These are phyloP conservation scores for Pelargonium myrrhifolium DNA, from an alignment of 441 rosid genomes.

Conservation along the genomic window DNA sequence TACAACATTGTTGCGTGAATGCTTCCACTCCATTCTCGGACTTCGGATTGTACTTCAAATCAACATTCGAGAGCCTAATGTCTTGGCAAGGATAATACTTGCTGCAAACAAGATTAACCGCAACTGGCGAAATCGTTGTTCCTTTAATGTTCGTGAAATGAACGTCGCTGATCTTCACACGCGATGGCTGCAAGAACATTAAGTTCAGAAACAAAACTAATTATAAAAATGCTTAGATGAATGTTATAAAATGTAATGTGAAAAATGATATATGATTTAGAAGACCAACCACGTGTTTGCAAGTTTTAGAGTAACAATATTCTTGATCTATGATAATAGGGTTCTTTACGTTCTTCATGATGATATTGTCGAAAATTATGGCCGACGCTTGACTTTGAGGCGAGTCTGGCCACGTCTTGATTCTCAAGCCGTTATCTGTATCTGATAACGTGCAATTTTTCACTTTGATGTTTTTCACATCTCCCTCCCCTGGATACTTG, in stretches of 20 bases:
- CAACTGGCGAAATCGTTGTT: neutral
- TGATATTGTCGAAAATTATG: neutral
- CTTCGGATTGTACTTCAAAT: neutral
- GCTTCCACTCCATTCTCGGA: neutral
- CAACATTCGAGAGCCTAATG: neutral
- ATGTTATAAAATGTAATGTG: too few relatives aligned
- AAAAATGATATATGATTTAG: too few relatives aligned
- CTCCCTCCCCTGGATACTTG: neutral
- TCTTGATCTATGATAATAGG: slow-evolving; percentile 2
- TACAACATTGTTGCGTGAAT: neutral
- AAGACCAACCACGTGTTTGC: neutral
- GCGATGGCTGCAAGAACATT: neutral
- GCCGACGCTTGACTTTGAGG: neutral
- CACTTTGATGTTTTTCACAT: neutral
- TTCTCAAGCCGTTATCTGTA: neutral
- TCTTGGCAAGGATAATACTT: neutral
- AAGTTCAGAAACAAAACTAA: too few relatives aligned
- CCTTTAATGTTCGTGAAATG: slow-evolving; percentile 2
- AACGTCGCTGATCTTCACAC: neutral
- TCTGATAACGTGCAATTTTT: neutral
- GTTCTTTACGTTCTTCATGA: neutral
- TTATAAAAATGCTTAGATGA: too few relatives aligned
- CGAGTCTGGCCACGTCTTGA: neutral
- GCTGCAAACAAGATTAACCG: neutral
- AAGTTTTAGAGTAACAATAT: neutral